Conservation (phyloP, 2,329 filamentous ascomycete species). For the Huntiella decipiens region DNA sequence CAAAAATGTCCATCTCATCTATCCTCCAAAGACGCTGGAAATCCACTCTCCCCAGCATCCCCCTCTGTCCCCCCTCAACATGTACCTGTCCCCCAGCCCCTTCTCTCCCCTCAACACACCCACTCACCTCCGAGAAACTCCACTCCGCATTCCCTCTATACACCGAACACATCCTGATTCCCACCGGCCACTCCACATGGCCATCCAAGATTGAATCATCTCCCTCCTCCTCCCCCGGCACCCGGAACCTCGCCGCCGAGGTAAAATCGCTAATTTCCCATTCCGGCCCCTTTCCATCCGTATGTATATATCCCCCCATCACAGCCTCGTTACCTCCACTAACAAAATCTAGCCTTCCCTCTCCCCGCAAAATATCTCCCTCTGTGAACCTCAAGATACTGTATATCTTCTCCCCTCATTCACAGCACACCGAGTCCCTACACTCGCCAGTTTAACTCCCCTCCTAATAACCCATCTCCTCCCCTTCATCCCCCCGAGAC, state of each 20-base stretch:
- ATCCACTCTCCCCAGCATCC: conserved; percentile 2
- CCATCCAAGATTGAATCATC: conserved; percentile 60
- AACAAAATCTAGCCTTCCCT: conserved; percentile 23
- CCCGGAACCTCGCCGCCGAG: conserved; percentile 43
- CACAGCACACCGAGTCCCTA: conserved; percentile 53
- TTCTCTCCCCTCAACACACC: conserved; percentile 42
- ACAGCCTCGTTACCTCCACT: conserved; percentile 36
- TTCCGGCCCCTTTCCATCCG: conserved; percentile 32
- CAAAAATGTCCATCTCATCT: too few species aligned
- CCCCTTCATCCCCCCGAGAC: not conserved
- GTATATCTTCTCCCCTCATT: conserved; percentile 70
- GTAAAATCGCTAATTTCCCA: conserved; percentile 49
- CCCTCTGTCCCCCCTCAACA: conserved; percentile 1
- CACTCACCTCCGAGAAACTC: conserved; percentile 41
- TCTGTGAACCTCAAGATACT: conserved; percentile 20
- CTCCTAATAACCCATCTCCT: conserved; percentile 2
- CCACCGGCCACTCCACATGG: conserved; percentile 69
- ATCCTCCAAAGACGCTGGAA: too few species aligned
- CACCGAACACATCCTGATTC: conserved; percentile 65
- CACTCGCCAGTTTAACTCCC: conserved; percentile 38
- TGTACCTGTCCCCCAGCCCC: conserved; percentile 45
- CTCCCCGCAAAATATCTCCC: conserved; percentile 29
- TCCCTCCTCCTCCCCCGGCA: conserved; percentile 19
- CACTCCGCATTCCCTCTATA: conserved; percentile 50
- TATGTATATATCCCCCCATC: conserved; percentile 60